Conservation (phyloP, 2,329 filamentous ascomycete species). For the Cytospora leucostoma region DNA sequence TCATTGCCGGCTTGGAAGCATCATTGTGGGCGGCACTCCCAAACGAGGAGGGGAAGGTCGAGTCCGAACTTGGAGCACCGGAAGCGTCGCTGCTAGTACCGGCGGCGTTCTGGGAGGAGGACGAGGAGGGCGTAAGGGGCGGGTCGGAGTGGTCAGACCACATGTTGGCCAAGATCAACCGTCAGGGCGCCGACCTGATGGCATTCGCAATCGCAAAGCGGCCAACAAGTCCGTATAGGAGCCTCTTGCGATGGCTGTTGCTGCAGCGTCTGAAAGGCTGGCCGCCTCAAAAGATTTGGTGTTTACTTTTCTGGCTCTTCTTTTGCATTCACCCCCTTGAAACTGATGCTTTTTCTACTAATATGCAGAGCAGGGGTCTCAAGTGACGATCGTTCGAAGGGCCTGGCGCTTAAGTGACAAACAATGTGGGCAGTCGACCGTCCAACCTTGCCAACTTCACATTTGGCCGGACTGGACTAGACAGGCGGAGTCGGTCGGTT, state of each 20-base stretch:
- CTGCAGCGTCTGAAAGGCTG: neutral
- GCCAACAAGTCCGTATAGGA: neutral
- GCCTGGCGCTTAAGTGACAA: neutral
- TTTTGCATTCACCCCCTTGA: neutral
- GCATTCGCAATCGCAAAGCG: constrained; percentile 20
- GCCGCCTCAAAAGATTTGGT: neutral
- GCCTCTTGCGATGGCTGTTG: neutral
- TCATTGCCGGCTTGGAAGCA: constrained; percentile 6
- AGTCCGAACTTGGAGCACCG: constrained; percentile 12
- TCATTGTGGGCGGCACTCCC: neutral
- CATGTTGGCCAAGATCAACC: constrained; percentile 27
- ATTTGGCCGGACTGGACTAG: neutral
- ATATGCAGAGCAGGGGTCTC: constrained; percentile 2
- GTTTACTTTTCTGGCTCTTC: constrained; percentile 1
- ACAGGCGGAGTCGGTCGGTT: neutral
- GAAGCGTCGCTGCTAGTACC: constrained; percentile 1
- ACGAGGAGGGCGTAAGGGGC: constrained; percentile 10
- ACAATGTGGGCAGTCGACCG: neutral
- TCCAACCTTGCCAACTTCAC: neutral
- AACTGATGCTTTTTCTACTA: neutral
- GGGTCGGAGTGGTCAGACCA: constrained; percentile 27
- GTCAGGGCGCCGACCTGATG: constrained; percentile 9
- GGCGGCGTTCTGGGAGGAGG: neutral
- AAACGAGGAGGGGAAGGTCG: neutral
- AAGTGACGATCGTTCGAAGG: neutral